Evolutionary conservation across 2,329 filamentous ascomycete species (phyloP), one percentile per base, ranked within the genome.

Genomic region (Malbranchea zuffiana): DNA sequence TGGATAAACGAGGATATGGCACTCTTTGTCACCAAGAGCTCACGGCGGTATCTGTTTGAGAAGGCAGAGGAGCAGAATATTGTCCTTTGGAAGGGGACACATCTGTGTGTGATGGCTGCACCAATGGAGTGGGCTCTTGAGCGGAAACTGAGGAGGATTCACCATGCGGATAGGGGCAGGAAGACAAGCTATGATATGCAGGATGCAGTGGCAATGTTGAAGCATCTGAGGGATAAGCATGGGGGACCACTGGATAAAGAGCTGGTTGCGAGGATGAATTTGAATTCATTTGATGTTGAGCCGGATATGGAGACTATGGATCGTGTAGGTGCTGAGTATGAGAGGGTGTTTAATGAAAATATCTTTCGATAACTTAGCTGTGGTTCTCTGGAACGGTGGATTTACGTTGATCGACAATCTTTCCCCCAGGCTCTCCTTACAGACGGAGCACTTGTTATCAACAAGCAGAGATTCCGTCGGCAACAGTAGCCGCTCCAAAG

Each of bases 81-180:
- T 20, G 47, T 49, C 5, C 44, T 58, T 1, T 59, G 41, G 35
- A 48, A 30, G 10, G 56, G 54, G 1, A 37, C 45, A 4, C 41
- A 55, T 28, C 36, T 59, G 4, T 40, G 47, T 17, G 42, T 57
- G 18, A 47, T 57, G 10, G 55, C 55, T 3, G 53, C 48, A 4
- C 54, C 55, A n/a, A 43, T 58, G 12, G 50, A 59, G 35, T 58
- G 55, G 55, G 53, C 54, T 1, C 43, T 59, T 4, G 55, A 59
- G 36, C 46, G 53, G n/a, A 59, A 59, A 28, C 32, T 59, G 19
- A 43, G 55, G 25, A 41, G 55, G 23, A 53, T 58, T 28, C 47
- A 55, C 36, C 38, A 43, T 13, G 44, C 40, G 3, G 35, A 44
- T 4, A 43, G 46, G 5, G 44, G 47, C 10, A 34, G 47, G 2